Base-by-base conservation (phyloP, 2,329 filamentous ascomycete genomes). In the Alternaria dauci region DNA sequence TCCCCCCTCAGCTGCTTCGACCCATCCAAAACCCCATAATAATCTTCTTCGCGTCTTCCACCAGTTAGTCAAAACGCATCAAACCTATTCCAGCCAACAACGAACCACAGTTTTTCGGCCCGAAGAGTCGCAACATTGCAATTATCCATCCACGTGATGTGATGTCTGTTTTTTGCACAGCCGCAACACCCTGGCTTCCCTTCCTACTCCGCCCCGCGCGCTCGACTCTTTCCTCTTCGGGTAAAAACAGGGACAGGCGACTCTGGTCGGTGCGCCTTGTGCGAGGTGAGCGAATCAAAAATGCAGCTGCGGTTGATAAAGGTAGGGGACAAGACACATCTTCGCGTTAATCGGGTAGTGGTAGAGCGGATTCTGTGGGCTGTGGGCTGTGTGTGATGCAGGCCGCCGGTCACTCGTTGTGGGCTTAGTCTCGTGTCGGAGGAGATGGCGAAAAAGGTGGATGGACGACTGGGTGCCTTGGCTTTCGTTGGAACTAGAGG, bases 381-480 rank as follows among this genome's bases (percentile, higher is more conserved):
- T 48, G 46, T 32, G 12, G n/a, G n/a, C n/a, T 23, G 20, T 23
- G 20, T 23, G 20, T 23, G 8, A n/a, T 36, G 34, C 18, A 23
- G 30, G 46, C 46, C 23, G 46, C 18, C 46, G 46, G 46, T 48
- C 46, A 48, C 46, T 23, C 20, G 46, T 16, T 48, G 46, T 48
- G 30, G 46, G 30, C 30, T 48, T 48, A 48, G 46, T 25, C 23
- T 43, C 23, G 26, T 7, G 41, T 7, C 16, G 12, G 12, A 16
- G 36, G 38, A 30, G 28, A 30, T 23, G 20, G 20, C 20, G 28
- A 30, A 30, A 30, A 30, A 30, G 28, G 28, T 23, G 30, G 2
- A 26, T 36, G 20, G 14, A n/a, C 34, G 44, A 47, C 26, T 42
- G 30, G 46, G 25, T 36, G 16, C 23, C 12, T n/a, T 5, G 46